Base-by-base conservation (phyloP, 352 stramenopile genomes). In the Phytophthora parvispora region DNA sequence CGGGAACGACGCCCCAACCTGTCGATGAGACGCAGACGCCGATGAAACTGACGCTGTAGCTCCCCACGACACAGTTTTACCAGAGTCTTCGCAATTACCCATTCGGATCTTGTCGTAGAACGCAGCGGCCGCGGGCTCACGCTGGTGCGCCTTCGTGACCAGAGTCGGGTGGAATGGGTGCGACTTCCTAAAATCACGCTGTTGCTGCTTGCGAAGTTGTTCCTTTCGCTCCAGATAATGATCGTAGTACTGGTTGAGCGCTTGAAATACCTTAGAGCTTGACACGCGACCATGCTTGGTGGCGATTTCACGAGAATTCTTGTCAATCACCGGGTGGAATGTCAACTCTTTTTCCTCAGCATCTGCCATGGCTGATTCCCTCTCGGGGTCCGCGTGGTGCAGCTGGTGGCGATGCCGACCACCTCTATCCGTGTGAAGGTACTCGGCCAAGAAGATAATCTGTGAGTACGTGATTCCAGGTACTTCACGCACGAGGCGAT, bases 191-290 rank as follows among this genome's bases (percentile, higher is more conserved):
- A 90, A 90, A 55, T 92, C 84, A 13, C 80, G 78, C 57, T 87
- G 72, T 3, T 84, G 73, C 65, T 92, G 82, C 48, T 85, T 86
- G 40, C 65, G 61, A 15, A 74, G 66, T 52, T 90, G 75, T 52
- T 83, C 71, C 27, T 87, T 87, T 20, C 80, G 79, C 27, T 87
- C 73, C 13, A 81, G 73, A 60, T 95, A 94, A 59, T 92, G 85
- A 24, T 89, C 78, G 34, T 86, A 90, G 60, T 94, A 89, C 66
- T 93, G 83, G 31, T 91, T 89, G 9, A 95, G 75, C 7, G 81
- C 77, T 10, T 84, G 42, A 54, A 93, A 94, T 15, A 95, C 84
- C 59, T 85, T 91, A 28, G 84, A 72, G 1, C 72, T 69, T n/a
- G 87, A 60, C 7, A 74, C 73, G 10, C 86, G 83, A 2, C 83